phyloP scores from a whole-genome alignment of 306 rosid genomes.

The Crotalaria pallida region DNA sequence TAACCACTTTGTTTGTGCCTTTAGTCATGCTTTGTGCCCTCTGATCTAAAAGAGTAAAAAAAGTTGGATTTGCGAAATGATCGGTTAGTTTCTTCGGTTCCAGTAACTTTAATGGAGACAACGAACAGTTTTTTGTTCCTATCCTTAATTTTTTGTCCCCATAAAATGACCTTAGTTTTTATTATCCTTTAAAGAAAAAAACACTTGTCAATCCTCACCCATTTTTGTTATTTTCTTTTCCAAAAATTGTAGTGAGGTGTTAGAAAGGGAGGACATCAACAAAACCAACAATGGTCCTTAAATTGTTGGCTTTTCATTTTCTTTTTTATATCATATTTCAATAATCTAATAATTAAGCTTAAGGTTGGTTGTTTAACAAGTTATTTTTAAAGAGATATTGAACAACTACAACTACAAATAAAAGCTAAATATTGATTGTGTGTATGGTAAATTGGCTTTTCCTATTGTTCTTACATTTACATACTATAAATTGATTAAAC shows the following conservation, averaged over 20 bases:
- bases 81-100: constrained; percentile 62
- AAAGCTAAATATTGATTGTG: too few relatives aligned
- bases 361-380: too few relatives aligned
- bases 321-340: background rate
- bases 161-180: background rate
- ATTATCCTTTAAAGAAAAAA: background rate
- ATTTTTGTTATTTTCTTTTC: background rate
- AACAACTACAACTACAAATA: too few relatives aligned
- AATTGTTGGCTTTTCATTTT: too few relatives aligned
- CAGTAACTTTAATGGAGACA: background rate
- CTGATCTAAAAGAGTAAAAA: constrained; percentile 24
- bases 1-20: background rate
- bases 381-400: too few relatives aligned
- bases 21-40: constrained; percentile 10
- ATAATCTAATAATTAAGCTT: background rate
- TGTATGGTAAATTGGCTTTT: too few relatives aligned
- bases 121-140: constrained; percentile 20
- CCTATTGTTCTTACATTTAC: too few relatives aligned
- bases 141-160: background rate
- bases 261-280: background rate
- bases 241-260: background rate
- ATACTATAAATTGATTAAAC: too few relatives aligned
- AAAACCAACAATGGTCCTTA: constrained; percentile 7
- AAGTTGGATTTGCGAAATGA: constrained; percentile 41
- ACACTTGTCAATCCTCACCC: background rate